Conservation (phyloP, 202 grass and related monocot genomes). For the Dendrocalamus latiflorus region DNA sequence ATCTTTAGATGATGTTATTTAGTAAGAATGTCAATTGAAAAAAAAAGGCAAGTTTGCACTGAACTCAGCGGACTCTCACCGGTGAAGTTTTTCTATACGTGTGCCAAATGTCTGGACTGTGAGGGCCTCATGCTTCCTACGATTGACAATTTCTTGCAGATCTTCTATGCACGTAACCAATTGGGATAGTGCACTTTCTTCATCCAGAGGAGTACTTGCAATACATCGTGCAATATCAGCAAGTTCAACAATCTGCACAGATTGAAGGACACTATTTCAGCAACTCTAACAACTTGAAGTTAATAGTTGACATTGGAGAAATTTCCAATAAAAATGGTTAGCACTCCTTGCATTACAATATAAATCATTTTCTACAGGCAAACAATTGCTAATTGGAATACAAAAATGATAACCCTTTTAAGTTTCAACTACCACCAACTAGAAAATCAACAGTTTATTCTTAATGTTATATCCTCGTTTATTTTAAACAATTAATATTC, state of each 20-base stretch:
- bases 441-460: not conserved
- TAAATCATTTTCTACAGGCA: constrained; percentile 7
- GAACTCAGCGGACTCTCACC: constrained; percentile 40
- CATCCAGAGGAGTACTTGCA: constrained; percentile 80
- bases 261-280: constrained; percentile 28
- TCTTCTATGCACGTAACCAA: constrained; percentile 99
- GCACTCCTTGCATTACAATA: not conserved
- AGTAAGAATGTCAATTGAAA: not conserved
- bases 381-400: not conserved
- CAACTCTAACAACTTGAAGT: not conserved
- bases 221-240: constrained; percentile 99
- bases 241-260: constrained; percentile 83
- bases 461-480: not conserved
- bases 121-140: constrained; percentile 84
- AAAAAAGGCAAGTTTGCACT: not conserved
- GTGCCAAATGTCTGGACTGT: constrained; percentile 98
- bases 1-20: constrained; percentile 6
- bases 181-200: constrained; percentile 79
- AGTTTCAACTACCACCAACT: not conserved
- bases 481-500: not conserved
- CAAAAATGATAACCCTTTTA: not conserved
- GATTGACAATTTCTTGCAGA: constrained; percentile 95
- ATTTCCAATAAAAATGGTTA: constrained; percentile 3
- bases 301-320: not conserved
- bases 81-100: constrained; percentile 97